Evolutionary conservation across 345 rosid species (phyloP).

Genomic region (Turnera subulata): DNA sequence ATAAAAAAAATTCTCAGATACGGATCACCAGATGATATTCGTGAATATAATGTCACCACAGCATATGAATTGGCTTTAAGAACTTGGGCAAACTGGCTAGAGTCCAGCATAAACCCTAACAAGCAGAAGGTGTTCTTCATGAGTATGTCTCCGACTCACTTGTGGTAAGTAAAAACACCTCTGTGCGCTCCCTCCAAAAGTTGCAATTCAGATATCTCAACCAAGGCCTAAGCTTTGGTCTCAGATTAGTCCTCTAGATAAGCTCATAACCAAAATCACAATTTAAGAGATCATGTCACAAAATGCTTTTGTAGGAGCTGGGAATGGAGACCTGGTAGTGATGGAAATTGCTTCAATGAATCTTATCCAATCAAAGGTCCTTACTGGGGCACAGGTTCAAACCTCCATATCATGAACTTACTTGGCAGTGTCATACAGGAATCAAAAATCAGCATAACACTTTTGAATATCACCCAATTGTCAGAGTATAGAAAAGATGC

Average conservation of each 20-base stretch:
- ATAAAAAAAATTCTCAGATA: no score
- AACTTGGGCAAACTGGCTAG: constrained; percentile 86
- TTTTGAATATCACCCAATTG: constrained; percentile 69
- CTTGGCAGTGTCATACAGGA: constrained; percentile 38
- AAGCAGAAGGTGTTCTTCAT: constrained; percentile 81
- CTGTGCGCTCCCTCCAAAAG: not conserved
- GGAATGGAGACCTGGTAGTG: constrained; percentile 84
- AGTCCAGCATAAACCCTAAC: constrained; percentile 52
- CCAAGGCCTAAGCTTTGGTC: no score
- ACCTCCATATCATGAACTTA: constrained; percentile 67
- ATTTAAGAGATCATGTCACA: no score
- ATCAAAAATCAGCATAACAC: constrained; percentile 49
- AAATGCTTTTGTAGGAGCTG: constrained; percentile 62
- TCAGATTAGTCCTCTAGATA: no score
- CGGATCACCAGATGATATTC: constrained; percentile 40
- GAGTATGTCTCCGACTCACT: constrained; percentile 91
- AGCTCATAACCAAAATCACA: no score
- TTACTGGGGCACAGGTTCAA: constrained; percentile 92
- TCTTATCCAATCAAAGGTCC: constrained; percentile 52
- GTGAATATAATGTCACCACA: constrained; percentile 60
- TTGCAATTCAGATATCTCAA: no score
- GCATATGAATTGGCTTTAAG: constrained; percentile 75
- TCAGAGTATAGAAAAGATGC: constrained; percentile 87
- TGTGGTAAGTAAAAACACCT: constrained; percentile 58
- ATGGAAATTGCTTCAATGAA: constrained; percentile 75